These are phyloP conservation scores for Craterostigma plantagineum DNA, from an alignment of 257 asterid species.

Conservation along the genomic window DNA sequence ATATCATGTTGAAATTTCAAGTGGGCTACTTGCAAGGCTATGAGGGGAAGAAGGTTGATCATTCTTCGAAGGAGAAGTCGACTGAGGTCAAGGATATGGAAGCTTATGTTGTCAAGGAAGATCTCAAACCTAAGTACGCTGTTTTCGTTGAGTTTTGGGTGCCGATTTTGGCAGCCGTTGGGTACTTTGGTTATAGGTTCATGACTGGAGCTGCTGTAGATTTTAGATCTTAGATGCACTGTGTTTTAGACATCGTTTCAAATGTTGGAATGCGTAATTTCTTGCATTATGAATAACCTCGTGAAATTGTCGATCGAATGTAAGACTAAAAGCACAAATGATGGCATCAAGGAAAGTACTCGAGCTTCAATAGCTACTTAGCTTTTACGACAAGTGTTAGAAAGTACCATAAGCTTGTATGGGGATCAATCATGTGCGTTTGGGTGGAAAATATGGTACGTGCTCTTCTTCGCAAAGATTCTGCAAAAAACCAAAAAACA, in stretches of 20 bases:
- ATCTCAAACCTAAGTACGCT: background rate
- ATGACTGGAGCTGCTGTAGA: slow-evolving; percentile 3
- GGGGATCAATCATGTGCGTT: slow-evolving; percentile 21
- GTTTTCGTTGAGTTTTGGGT: slow-evolving; percentile 12
- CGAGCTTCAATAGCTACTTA: too few relatives aligned
- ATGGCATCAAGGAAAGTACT: too few relatives aligned
- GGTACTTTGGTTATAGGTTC: slow-evolving; percentile 12
- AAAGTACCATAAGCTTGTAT: too few relatives aligned
- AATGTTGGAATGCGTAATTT: too few relatives aligned
- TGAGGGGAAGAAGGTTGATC: background rate
- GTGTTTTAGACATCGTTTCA: too few relatives aligned
- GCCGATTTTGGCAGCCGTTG: slow-evolving; percentile 13
- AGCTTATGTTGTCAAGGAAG: slow-evolving; percentile 14
- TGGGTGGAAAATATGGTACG: slow-evolving; percentile 57
- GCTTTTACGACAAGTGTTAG: too few relatives aligned
- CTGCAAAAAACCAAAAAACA: slow-evolving; percentile 34
- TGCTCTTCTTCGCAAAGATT: slow-evolving; percentile 58
- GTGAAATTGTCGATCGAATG: too few relatives aligned
- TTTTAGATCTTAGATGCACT: background rate
- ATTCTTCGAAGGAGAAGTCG: slow-evolving; percentile 4
- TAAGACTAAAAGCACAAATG: too few relatives aligned
- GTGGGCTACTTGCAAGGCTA: slow-evolving; percentile 21
- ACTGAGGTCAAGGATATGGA: slow-evolving; percentile 17
- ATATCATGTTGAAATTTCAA: slow-evolving; percentile 10
- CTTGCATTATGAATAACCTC: too few relatives aligned